phyloP scores from a whole-genome alignment of 2,329 filamentous ascomycete genomes.

The Pseudogymnoascus sp. region DNA sequence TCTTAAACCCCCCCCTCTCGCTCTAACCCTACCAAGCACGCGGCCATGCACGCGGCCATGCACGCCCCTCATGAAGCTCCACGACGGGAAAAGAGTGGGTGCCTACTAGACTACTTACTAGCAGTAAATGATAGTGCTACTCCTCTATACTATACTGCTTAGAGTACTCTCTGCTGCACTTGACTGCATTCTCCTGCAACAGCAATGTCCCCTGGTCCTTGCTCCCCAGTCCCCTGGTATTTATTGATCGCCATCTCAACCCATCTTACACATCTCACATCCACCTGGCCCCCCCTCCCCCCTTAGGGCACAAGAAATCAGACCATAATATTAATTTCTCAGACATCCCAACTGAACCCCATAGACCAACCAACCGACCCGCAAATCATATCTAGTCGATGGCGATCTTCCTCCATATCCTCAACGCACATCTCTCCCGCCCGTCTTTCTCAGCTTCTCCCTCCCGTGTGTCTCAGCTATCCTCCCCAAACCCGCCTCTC shows the following conservation, averaged over 20 bases:
- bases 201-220: background rate
- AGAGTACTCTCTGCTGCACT: background rate
- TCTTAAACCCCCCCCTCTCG: background rate
- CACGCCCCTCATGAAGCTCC: background rate
- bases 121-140: background rate
- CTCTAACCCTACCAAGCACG: background rate
- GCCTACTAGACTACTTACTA: background rate
- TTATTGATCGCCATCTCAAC: background rate
- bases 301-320: background rate
- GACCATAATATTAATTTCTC: background rate
- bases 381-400: background rate
- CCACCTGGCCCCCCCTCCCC: background rate
- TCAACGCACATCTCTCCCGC: background rate
- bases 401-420: background rate
- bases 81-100: background rate
- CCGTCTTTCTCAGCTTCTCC: background rate
- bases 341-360: background rate
- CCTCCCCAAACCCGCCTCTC: background rate
- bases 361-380: background rate
- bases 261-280: background rate
- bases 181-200: background rate
- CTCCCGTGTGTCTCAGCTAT: background rate
- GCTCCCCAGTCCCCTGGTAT: slow-evolving; percentile 2
- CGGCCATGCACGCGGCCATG: background rate
- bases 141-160: background rate